phyloP scores from a whole-genome alignment of 2,329 filamentous ascomycete species.

The Xylaria sp. region DNA sequence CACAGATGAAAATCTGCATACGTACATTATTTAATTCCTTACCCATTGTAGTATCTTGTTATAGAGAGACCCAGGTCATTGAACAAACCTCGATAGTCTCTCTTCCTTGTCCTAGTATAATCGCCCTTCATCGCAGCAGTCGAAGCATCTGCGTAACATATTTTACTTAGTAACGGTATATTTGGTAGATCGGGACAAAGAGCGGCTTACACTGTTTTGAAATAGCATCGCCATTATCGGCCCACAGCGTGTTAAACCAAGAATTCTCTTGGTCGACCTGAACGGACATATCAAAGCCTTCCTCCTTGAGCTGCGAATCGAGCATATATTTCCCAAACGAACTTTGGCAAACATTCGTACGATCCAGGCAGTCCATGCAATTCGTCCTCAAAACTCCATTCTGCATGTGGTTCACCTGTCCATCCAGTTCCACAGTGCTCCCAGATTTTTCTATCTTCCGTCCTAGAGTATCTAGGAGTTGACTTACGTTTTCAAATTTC shows the following conservation, averaged over 20 bases:
- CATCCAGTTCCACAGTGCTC: slow-evolving; percentile 70
- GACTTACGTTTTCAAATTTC: slow-evolving; percentile 95
- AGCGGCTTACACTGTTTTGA: slow-evolving; percentile 76
- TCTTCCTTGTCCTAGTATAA: slow-evolving; percentile 89
- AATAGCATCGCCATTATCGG: slow-evolving; percentile 95
- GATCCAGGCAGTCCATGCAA: slow-evolving; percentile 97
- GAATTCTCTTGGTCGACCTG: slow-evolving; percentile 81
- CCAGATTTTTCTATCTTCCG: slow-evolving; percentile 75
- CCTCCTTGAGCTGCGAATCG: slow-evolving; percentile 78
- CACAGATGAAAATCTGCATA: background rate
- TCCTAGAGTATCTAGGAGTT: slow-evolving; percentile 77
- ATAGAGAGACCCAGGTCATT: slow-evolving; percentile 92
- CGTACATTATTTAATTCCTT: slow-evolving; percentile 43
- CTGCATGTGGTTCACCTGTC: slow-evolving; percentile 63
- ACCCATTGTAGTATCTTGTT: slow-evolving; percentile 77
- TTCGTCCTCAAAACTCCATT: slow-evolving; percentile 88
- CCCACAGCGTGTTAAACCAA: slow-evolving; percentile 98
- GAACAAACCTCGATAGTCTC: slow-evolving; percentile 89
- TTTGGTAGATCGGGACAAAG: background rate
- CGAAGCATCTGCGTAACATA: slow-evolving; percentile 69
- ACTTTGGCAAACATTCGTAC: slow-evolving; percentile 95
- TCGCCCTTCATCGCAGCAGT: slow-evolving; percentile 97
- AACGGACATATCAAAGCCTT: slow-evolving; percentile 79
- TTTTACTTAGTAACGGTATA: slow-evolving; percentile 13
- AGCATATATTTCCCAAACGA: slow-evolving; percentile 86